A percentile compares a stretch with the other conserved stretches of the same genome.
Evolutionary conservation across 495 filamentous ascomycete species (phyloP).

Genomic region (Lophiotrema nucula): DNA sequence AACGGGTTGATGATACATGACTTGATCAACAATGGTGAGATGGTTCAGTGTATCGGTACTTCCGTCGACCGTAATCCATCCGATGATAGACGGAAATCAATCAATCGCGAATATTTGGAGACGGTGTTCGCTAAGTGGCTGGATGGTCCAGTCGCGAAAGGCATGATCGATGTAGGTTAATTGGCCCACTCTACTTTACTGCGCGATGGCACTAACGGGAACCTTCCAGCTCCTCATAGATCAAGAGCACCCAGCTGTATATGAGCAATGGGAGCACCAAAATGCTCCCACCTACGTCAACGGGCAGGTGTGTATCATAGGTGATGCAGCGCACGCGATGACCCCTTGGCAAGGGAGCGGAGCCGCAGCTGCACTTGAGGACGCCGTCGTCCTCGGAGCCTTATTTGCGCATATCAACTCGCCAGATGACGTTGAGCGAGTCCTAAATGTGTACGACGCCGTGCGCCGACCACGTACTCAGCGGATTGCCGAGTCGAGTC

Average conservation of each 20-base stretch:
- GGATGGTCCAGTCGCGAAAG: background rate
- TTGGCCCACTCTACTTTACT: background rate
- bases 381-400: background rate
- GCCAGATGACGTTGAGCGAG: background rate
- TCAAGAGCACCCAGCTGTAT: background rate
- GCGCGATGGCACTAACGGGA: background rate
- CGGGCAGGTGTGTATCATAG: slow-evolving; percentile 2
- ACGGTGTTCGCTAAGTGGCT: background rate
- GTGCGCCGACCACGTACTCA: slow-evolving; percentile 32
- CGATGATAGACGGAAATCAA: background rate
- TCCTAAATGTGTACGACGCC: slow-evolving; percentile 26
- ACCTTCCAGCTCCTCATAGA: background rate
- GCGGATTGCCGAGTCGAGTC: slow-evolving; percentile 8
- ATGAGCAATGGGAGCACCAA: background rate
- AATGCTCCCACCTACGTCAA: slow-evolving; percentile 1
- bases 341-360: slow-evolving; percentile 8
- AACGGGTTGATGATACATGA: background rate
- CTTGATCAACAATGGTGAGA: background rate
- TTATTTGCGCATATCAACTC: background rate
- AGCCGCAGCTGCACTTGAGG: slow-evolving; percentile 7
- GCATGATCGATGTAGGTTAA: slow-evolving; percentile 1
- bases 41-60: background rate
- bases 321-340: slow-evolving; percentile 16
- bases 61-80: background rate
- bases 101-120: background rate